Evolutionary conservation across 2,329 filamentous ascomycete species (phyloP).

Genomic region (Fusarium piperis): DNA sequence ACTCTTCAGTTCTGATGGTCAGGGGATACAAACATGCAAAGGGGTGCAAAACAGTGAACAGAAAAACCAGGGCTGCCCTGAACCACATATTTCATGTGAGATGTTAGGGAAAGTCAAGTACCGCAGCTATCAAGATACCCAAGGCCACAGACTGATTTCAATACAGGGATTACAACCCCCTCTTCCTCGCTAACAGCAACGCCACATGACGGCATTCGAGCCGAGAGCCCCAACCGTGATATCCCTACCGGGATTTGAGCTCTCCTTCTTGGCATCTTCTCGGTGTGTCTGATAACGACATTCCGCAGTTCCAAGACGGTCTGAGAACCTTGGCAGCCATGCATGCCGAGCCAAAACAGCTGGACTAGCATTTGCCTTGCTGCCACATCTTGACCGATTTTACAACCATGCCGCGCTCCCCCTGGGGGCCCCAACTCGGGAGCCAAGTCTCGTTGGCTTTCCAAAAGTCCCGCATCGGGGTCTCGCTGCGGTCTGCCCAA

Average conservation of each 20-base stretch:
- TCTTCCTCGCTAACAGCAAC: not conserved
- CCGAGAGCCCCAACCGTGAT: not conserved
- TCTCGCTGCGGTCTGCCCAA: slow-evolving; percentile 53
- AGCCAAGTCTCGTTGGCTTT: slow-evolving; percentile 51
- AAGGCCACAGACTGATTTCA: not conserved
- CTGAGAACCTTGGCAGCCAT: not conserved
- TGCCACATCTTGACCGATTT: slow-evolving; percentile 59
- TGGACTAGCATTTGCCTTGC: slow-evolving; percentile 42
- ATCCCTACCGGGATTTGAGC: not conserved
- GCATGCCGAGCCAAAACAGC: not conserved
- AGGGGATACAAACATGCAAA: not conserved
- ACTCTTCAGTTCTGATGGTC: not conserved
- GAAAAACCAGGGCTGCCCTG: not conserved
- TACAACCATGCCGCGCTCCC: slow-evolving; percentile 53
- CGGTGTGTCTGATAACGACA: not conserved
- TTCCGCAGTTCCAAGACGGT: not conserved
- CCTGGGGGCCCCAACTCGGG: slow-evolving; percentile 48
- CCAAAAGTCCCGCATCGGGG: slow-evolving; percentile 54
- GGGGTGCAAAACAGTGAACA: too few species aligned
- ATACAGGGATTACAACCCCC: not conserved
- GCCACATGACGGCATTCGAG: not conserved
- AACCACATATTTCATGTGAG: not conserved
- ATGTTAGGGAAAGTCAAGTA: not conserved
- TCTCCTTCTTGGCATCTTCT: not conserved
- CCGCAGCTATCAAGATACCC: not conserved